A percentile compares a stretch with the other conserved stretches of the same genome.
Conservation (phyloP, 2,329 filamentous ascomycete species). For the Neopestalotiopsis sp. region DNA sequence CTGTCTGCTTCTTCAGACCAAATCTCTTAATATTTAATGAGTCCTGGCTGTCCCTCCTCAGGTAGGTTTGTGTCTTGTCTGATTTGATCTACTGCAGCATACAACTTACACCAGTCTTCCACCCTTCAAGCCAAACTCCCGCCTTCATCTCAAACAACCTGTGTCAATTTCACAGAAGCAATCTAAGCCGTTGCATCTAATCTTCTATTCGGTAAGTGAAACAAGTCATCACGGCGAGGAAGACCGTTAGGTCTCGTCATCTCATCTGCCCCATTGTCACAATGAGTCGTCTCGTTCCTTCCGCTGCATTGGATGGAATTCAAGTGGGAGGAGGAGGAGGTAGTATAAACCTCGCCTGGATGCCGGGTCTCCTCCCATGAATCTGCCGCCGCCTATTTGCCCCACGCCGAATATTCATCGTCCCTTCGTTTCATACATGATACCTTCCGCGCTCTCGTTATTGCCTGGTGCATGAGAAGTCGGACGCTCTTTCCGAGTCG, state of each 20-base stretch:
- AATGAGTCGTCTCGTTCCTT: background rate
- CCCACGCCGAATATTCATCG: background rate
- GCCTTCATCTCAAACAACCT: constrained; percentile 6
- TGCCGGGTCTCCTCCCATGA: background rate
- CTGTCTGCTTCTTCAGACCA: background rate
- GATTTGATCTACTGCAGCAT: constrained; percentile 4
- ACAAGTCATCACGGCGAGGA: background rate
- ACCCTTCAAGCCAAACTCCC: background rate
- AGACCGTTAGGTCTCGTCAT: background rate
- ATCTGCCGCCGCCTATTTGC: background rate
- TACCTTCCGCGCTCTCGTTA: background rate
- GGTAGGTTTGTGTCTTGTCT: background rate
- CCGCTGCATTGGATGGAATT: background rate
- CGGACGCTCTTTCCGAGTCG: background rate
- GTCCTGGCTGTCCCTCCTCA: constrained; percentile 12
- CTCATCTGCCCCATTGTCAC: background rate
- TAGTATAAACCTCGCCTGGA: background rate
- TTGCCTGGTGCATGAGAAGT: background rate
- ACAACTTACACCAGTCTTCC: constrained; percentile 7
- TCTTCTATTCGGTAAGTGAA: background rate
- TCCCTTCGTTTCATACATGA: background rate
- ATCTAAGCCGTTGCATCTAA: background rate
- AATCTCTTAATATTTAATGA: constrained; percentile 11
- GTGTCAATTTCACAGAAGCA: background rate
- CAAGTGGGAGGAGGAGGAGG: background rate